Evolutionary conservation across 2,329 filamentous ascomycete species (phyloP), one percentile per base, ranked within the genome.

Genomic region (Cladosporium velox): DNA sequence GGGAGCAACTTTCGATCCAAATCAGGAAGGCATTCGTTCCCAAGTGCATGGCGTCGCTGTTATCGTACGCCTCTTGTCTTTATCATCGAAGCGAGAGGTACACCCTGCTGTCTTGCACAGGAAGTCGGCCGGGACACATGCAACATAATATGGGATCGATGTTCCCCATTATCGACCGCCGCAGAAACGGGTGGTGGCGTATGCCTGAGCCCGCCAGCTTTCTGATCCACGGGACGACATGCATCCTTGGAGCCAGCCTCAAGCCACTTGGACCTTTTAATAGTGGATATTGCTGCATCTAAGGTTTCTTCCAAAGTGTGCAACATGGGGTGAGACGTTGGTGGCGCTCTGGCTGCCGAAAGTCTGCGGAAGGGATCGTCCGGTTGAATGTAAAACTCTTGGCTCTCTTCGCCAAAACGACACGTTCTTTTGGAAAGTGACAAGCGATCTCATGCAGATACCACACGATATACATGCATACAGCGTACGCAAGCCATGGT

Each of bases 281-380:
- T 38, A 38, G 34, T 35, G 34, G 30, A 26, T 8, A 21, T 14
- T 14, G n/a, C 35, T 59, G 57, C 59, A 52, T 30, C 59, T 49
- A 26, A 21, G 26, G 44, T 61, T 61, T 61, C 59, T 52, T 61
- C 44, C 44, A 61, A 52, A 61, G 44, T 61, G 26, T 11, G 21
- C 28, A 35, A 51, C 51, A 51, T 38, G 32, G 30, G 24, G 11
- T 61, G 59, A 61, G 59, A 61, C 59, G 59, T 61, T 61, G 44
- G 59, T 61, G 44, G 47, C 41, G 41, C 30, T 44, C 41, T 38
- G 54, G 51, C 30, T 54, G 51, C 54, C 34, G 34, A 52, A 52
- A 38, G 32, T 21, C 32, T 58, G 54, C 30, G 51, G 51, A 12
- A 28, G n/a, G 26, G 34, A 58, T 26, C 30, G 54, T 58, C 54